Percentiles rank a stretch among this genome's conserved stretches.
Conservation (phyloP, 768 basidiomycete species). For the Boletus subcaerulescens region DNA sequence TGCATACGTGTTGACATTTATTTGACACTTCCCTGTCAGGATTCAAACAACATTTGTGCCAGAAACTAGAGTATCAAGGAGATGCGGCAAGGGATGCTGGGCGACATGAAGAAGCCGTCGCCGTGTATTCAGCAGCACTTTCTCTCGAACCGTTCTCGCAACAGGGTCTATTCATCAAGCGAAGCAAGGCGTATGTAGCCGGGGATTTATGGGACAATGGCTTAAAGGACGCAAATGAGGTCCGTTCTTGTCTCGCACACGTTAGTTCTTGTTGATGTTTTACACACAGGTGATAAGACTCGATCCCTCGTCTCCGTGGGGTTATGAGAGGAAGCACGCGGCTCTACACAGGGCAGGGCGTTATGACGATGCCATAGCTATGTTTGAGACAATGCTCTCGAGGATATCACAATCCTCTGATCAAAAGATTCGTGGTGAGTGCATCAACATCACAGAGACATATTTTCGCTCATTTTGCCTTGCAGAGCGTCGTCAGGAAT, state of each 20-base stretch:
- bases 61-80: neutral
- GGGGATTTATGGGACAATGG: neutral
- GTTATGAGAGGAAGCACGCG: neutral
- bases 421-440: neutral
- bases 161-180: neutral
- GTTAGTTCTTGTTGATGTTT: neutral
- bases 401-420: slow-evolving; percentile 1
- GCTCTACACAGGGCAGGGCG: neutral
- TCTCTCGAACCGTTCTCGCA: neutral
- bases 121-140: neutral
- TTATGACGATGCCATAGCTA: neutral
- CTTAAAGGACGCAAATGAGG: slow-evolving; percentile 1
- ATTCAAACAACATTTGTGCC: neutral
- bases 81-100: neutral
- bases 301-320: neutral
- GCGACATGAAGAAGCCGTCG: neutral
- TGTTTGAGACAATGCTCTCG: slow-evolving; percentile 2
- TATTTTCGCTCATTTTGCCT: neutral
- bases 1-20: too few species aligned
- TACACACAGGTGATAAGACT: neutral
- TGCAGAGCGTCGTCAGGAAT: neutral
- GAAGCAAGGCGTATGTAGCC: slow-evolving; percentile 2
- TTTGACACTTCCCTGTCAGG: neutral
- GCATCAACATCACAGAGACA: too few species aligned
- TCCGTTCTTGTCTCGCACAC: neutral